These are phyloP conservation scores for Eimeria necatrix DNA, from an alignment of 169 alveolate genomes.

Conservation along the genomic window DNA sequence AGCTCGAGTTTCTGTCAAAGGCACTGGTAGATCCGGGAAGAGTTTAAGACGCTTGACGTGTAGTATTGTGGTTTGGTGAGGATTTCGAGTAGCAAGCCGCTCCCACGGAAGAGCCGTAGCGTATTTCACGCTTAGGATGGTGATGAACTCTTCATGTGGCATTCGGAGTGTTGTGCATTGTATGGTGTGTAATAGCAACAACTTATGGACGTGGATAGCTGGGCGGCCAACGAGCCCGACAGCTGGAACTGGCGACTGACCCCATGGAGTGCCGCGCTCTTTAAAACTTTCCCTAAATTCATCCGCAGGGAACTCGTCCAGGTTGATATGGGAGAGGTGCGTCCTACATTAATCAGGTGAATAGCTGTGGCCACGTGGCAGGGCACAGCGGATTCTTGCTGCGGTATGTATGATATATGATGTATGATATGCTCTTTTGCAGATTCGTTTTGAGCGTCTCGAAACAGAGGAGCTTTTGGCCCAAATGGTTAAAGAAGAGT, in stretches of 20 bases:
- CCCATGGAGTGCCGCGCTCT: conserved; percentile 97
- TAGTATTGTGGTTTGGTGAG: too few species aligned
- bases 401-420: background rate
- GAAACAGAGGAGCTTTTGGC: conserved; percentile 97
- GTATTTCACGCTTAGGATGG: too few species aligned
- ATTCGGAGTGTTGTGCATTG: background rate
- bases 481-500: conserved; percentile 96
- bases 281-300: conserved; percentile 95
- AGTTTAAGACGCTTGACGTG: too few species aligned
- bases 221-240: conserved; percentile 70
- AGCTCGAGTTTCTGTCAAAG: too few species aligned
- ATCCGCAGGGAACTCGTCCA: conserved; percentile 94
- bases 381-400: background rate
- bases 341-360: background rate
- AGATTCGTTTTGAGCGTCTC: conserved; percentile 86
- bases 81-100: too few species aligned
- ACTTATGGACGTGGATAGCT: conserved; percentile 71
- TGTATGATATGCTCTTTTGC: background rate
- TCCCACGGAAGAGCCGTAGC: too few species aligned
- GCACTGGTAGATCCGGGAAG: too few species aligned
- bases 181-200: conserved; percentile 69
- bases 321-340: conserved; percentile 85
- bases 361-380: background rate
- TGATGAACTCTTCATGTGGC: background rate
- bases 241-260: conserved; percentile 88